These are phyloP conservation scores for Hanseniaspora clermontiae DNA, from an alignment of 805 yeast genomes.

Conservation along the genomic window DNA sequence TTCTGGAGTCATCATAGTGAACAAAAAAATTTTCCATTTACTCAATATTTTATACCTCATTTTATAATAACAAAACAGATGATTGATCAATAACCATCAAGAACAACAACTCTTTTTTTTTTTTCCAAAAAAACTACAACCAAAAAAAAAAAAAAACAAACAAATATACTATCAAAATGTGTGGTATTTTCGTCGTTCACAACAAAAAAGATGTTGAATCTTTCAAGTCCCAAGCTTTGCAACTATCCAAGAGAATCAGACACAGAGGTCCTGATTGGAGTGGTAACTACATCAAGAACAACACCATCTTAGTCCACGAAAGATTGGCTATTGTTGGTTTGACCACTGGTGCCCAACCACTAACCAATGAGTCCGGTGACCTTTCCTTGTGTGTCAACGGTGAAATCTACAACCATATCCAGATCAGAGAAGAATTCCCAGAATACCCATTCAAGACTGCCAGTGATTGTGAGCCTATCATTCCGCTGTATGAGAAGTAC, in stretches of 20 bases:
- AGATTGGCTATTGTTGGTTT: conserved; percentile 95
- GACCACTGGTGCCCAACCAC: conserved; percentile 97
- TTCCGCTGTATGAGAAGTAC: conserved; percentile 79
- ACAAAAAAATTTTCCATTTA: too few species aligned
- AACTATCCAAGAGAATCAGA: conserved; percentile 81
- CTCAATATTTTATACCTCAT: too few species aligned
- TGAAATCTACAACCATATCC: conserved; percentile 94
- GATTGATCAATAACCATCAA: too few species aligned
- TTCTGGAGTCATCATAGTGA: too few species aligned
- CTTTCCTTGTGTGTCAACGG: conserved; percentile 83
- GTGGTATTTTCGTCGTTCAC: conserved; percentile 95
- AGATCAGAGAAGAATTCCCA: conserved; percentile 60
- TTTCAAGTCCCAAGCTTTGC: conserved; percentile 80
- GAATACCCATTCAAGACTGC: conserved; percentile 73
- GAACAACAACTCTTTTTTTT: too few species aligned
- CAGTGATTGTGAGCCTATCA: conserved; percentile 94
- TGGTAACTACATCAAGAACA: conserved; percentile 70
- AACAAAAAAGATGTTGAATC: conserved; percentile 65
- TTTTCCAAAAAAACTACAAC: too few species aligned
- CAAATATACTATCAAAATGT: conserved; percentile 40
- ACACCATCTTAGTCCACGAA: conserved; percentile 82
- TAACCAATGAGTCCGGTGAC: conserved; percentile 64
- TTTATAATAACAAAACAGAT: too few species aligned
- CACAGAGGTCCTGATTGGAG: conserved; percentile 99
- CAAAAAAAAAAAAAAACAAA: background rate